Evolutionary conservation across 2,329 filamentous ascomycete species (phyloP), one percentile per base, ranked within the genome.

Genomic region (Blastomyces silverae): DNA sequence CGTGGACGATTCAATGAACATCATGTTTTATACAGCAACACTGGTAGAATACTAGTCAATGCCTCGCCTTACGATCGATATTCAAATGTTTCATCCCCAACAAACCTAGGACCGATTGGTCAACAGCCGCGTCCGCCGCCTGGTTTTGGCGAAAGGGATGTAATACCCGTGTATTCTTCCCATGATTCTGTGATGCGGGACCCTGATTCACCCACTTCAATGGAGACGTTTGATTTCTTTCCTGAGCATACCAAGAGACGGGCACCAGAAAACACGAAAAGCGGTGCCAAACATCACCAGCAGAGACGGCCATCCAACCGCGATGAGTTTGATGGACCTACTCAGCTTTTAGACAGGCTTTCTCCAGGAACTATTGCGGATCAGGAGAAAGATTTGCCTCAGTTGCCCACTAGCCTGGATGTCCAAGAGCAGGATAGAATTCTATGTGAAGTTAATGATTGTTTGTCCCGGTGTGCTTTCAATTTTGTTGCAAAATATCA

Each of bases 401-500:
- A 90, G 75, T 85, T 94, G 42, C 91, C 91, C 58, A 92, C 90
- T 71, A 91, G 92, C 75, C 84, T 95, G 61, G 84, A 90, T 71
- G 87, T 91, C 63, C 87, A 91, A 77, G 91, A 95, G 77, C 91
- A 95, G 80, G 90, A 94, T 78, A 85, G 84, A 73, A 89, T 95
- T 70, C 81, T 94, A 65, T 85, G 85, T 64, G 85, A 88, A 76
- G 90, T 94, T 76, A 94, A 94, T 79, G 90, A 93, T 77, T 85
- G 90, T 67, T 82, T 95, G 57, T 92, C 90, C 31, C 89, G 89
- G 76, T 94, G 90, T 75, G 91, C 90, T 42, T 95, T 89, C 81
- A 90, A 95, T 78, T 95, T 95, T 77, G 88, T 95, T 71, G 91
- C 91, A 71, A 92, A 91, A 77, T 94, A 94, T 75, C 90, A 93